Percentiles rank a stretch among this genome's conserved stretches.
Conservation (phyloP, 179 eudicot genomes). For the Carnegiea gigantea region DNA sequence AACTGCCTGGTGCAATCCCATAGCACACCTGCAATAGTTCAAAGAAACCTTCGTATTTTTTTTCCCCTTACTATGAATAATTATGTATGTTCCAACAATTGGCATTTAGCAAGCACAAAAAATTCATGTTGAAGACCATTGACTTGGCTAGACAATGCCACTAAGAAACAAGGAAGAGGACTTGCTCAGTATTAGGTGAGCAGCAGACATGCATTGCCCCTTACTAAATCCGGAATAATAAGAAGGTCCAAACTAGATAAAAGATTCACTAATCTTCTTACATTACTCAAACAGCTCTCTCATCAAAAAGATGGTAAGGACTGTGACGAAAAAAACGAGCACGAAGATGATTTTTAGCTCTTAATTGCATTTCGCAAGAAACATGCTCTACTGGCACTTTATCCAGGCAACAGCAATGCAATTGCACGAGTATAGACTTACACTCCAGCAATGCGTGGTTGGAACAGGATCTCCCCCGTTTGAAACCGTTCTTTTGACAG, state of each 20-base stretch:
- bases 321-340: not conserved
- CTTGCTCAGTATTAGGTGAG: not conserved
- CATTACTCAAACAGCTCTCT: no score
- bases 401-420: constrained; percentile 11
- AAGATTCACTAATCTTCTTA: no score
- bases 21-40: constrained; percentile 54
- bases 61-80: not conserved
- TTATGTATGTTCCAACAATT: not conserved
- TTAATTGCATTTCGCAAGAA: not conserved
- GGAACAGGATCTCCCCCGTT: constrained; percentile 86
- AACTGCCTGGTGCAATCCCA: constrained; percentile 85
- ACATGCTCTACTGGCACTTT: not conserved
- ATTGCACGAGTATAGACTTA: constrained; percentile 39
- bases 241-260: no score
- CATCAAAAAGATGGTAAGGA: not conserved
- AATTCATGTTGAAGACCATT: not conserved
- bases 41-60: not conserved
- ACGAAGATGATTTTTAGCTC: not conserved
- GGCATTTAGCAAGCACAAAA: not conserved
- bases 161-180: no score
- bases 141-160: not conserved
- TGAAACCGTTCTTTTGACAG: constrained; percentile 82
- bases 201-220: not conserved
- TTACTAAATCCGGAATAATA: not conserved
- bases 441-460: constrained; percentile 85